Percentiles rank a stretch among this genome's conserved stretches.
phyloP scores from a whole-genome alignment of 805 yeast genomes.

The Ogataea paraovalis region DNA sequence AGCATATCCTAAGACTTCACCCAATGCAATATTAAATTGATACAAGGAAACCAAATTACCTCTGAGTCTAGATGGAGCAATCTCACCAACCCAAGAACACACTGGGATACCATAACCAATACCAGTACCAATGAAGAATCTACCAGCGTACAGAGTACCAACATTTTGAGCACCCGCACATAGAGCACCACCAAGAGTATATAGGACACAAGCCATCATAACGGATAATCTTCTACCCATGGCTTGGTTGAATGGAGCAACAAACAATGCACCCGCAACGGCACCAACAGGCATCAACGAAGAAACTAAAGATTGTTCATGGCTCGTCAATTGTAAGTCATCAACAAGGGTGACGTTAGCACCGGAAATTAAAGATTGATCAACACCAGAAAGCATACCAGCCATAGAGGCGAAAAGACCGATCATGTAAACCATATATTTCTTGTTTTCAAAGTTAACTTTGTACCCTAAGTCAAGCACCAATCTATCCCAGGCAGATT shows the following conservation, averaged over 20 bases:
- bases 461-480: constrained; percentile 32
- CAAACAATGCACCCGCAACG: constrained; percentile 54
- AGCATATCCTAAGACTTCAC: constrained; percentile 63
- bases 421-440: constrained; percentile 43
- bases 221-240: constrained; percentile 55
- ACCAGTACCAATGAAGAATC: constrained; percentile 59
- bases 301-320: constrained; percentile 49
- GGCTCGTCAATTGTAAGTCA: constrained; percentile 36
- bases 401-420: constrained; percentile 60
- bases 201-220: constrained; percentile 53
- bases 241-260: constrained; percentile 54
- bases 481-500: constrained; percentile 36
- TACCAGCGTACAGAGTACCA: constrained; percentile 53
- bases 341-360: constrained; percentile 50
- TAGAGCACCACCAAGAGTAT: constrained; percentile 56
- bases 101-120: constrained; percentile 67
- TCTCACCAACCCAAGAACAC: constrained; percentile 59
- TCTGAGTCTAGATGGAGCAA: constrained; percentile 53
- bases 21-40: constrained; percentile 62
- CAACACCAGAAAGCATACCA: constrained; percentile 63
- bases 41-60: constrained; percentile 60
- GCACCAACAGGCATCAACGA: constrained; percentile 70
- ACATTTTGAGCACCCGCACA: constrained; percentile 48
- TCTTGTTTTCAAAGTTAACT: constrained; percentile 41
- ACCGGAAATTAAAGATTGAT: constrained; percentile 64